A percentile compares a stretch with the other conserved stretches of the same genome.
Evolutionary conservation across 2,329 filamentous ascomycete species (phyloP).

Genomic region (Penicillium sumatraense): DNA sequence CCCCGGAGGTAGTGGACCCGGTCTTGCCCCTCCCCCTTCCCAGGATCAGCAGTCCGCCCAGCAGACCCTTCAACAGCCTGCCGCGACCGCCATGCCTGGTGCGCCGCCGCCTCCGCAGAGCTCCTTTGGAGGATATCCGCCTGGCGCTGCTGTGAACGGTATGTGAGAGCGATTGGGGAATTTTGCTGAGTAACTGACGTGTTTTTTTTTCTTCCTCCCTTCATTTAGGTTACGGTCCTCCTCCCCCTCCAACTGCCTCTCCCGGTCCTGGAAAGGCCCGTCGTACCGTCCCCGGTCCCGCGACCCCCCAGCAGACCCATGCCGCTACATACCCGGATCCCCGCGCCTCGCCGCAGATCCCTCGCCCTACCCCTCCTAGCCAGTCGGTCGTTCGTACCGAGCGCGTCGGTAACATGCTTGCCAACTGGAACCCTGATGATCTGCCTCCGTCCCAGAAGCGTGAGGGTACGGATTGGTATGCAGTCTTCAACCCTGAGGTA

Average conservation of each 20-base stretch:
- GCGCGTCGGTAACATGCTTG: conserved; percentile 71
- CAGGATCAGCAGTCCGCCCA: conserved; percentile 66
- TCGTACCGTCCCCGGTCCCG: conserved; percentile 67
- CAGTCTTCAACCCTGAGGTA: conserved; percentile 92
- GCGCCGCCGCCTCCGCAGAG: conserved; percentile 72
- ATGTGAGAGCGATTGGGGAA: conserved; percentile 40
- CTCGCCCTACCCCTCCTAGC: conserved; percentile 75
- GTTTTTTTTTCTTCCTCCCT: conserved; percentile 13
- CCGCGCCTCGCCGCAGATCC: conserved; percentile 81
- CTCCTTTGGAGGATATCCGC: conserved; percentile 73
- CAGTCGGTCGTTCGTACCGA: conserved; percentile 52
- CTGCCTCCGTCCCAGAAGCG: conserved; percentile 87
- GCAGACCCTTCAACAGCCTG: conserved; percentile 64
- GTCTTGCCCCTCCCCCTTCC: conserved; percentile 75
- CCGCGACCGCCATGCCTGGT: conserved; percentile 61
- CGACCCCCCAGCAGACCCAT: conserved; percentile 90
- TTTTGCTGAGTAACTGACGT: conserved; percentile 55
- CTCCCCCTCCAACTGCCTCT: conserved; percentile 83
- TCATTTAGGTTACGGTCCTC: conserved; percentile 71
- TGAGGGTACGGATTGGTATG: conserved; percentile 90
- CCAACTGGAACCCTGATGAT: conserved; percentile 84
- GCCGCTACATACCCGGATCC: conserved; percentile 79
- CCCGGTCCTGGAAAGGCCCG: conserved; percentile 80
- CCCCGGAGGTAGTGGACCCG: conserved; percentile 80
- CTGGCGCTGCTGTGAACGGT: conserved; percentile 66